Evolutionary conservation across 225 moss, liverwort and hornwort genomes (phyloP), one percentile per base, ranked within the genome.

Genomic region (Takakia lepidozioides): DNA sequence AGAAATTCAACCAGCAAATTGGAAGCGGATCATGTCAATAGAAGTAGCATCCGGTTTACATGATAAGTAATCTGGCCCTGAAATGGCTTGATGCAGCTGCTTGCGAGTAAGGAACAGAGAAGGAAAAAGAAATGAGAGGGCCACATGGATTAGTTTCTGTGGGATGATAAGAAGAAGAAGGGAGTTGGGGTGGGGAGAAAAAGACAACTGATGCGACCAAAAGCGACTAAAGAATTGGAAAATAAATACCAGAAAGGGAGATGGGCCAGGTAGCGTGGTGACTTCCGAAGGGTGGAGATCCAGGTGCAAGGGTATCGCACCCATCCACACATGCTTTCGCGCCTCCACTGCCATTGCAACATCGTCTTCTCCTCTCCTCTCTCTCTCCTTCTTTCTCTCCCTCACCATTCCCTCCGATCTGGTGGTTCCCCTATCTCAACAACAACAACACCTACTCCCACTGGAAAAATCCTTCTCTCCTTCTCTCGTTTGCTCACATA

Each of bases 261-360:
- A 43, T 27, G 90, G 83, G 19, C 74, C 73, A 49, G 82, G 80
- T 32, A 76, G 76, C 3, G 67, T 71, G 25, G 80, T 71, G 26
- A 87, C 49, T 64, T 91, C 90, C 2, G 90, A 85, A 5, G 77
- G 56, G 49, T 98, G 95, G 5, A 91, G 75, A 23, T 72, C 73
- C 35, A 91, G 67, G 51, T 87, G 75, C 57, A 91, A 28, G 14
- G 95, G 95, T 64, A 98, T 82, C 2, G 95, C 87, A 9, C 80
- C 95, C 60, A 83, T 85, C 95, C 95, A 98, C 6, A 91, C 87
- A 59, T 87, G 75, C 61, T 83, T 91, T 45, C 95, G 95, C 36
- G 95, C 87, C 42, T 91, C 84, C 24, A 63, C 65, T 15, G 82
- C 63, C 27, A 87, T 61, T 22, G 70, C 62, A 8, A 64, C 73